These are phyloP conservation scores for Sporothrix dimorphospora DNA, from an alignment of 2,329 filamentous ascomycete species.

Conservation along the genomic window DNA sequence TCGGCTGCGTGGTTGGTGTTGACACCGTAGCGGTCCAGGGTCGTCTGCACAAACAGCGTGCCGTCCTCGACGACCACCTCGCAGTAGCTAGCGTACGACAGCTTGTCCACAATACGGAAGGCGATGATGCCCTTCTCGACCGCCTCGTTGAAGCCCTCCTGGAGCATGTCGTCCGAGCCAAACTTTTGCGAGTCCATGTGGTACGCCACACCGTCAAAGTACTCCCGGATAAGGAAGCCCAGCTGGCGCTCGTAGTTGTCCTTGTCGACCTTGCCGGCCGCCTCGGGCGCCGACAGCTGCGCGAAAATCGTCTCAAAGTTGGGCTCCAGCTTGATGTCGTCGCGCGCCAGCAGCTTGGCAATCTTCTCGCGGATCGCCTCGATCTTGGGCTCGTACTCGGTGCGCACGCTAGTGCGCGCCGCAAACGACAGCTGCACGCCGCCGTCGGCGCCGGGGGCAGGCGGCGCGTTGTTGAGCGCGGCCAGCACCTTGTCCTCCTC, in stretches of 20 bases:
- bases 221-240: conserved; percentile 46
- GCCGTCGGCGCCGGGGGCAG: conserved; percentile 32
- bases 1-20: conserved; percentile 44
- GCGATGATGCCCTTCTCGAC: conserved; percentile 48
- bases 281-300: conserved; percentile 43
- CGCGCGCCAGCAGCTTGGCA: conserved; percentile 41
- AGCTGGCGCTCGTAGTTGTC: conserved; percentile 51
- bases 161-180: conserved; percentile 48
- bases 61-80: conserved; percentile 55
- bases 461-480: conserved; percentile 52
- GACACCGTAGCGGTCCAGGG: conserved; percentile 40
- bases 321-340: conserved; percentile 51
- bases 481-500: conserved; percentile 44
- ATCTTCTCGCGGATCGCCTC: conserved; percentile 46
- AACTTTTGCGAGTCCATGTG: conserved; percentile 34
- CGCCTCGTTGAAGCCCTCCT: conserved; percentile 53
- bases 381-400: conserved; percentile 50
- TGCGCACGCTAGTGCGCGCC: conserved; percentile 48
- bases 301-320: conserved; percentile 52
- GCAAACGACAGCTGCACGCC: conserved; percentile 44
- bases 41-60: conserved; percentile 49
- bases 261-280: conserved; percentile 38
- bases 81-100: conserved; percentile 47
- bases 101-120: conserved; percentile 53
- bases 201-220: conserved; percentile 47